Evolutionary conservation across 495 filamentous ascomycete species (phyloP), one percentile per base, ranked within the genome.

Genomic region (Aspergillus panamensis): DNA sequence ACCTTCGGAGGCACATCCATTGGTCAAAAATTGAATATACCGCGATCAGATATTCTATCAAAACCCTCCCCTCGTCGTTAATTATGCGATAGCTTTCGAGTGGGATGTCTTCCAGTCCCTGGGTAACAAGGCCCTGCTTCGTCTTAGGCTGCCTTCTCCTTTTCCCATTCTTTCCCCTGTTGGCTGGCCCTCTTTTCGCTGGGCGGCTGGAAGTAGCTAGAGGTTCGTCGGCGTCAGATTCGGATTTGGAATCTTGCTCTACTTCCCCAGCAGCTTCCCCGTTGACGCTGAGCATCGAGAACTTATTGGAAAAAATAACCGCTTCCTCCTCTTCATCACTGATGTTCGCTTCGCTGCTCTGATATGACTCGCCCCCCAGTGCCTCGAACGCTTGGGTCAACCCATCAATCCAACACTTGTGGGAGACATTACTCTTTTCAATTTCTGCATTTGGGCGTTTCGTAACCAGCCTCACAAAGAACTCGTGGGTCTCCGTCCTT

Each of bases 81-180:
- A 78, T 76, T 59, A 82, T 73, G 47, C 66, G 70, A 60, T 74
- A 81, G 53, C 66, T 76, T 53, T 79, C 78, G 29, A 80, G 56
- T 45, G 16, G 54, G 16, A n/a, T 55, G 53, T 59, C 58, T 67
- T 37, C 59, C 57, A 58, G 68, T 2, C 6, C 8, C 1, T 5
- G 35, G 14, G 14, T 8, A 39, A 13, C 35, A 12, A 3, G 10
- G 35, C 0, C 35, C 35, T 39, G 6, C 10, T 39, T 39, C 14
- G 6, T 4, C 10, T 39, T 39, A 8, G 35, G 35, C 35, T 39
- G 10, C 14, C 35, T 39, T 39, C 35, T n/a, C 35, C 10, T 39
- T n/a, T 12, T 39, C 3, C 35, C 35, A 8, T 12, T 39, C 35
- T 6, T 39, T 10, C 35, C 35, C 2, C 10, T 39, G 3, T 39